A percentile compares a stretch with the other conserved stretches of the same genome.
Evolutionary conservation across 148 eudicot species (phyloP).

Genomic region (Vaccinium darrowii): DNA sequence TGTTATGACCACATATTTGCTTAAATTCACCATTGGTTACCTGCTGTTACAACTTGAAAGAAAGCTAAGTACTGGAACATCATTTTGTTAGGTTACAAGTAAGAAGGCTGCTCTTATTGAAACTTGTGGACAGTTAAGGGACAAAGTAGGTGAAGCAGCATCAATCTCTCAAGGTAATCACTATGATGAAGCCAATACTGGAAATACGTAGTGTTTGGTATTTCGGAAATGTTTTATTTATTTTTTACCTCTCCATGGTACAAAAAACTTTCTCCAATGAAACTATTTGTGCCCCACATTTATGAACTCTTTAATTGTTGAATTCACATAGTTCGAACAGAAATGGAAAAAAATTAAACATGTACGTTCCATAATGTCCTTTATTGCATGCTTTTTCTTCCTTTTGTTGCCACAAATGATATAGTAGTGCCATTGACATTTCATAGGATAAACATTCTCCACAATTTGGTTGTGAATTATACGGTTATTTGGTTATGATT

Average conservation of each 20-base stretch:
- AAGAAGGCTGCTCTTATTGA: slow-evolving; percentile 94
- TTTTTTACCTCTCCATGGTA: neutral
- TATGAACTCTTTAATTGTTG: neutral
- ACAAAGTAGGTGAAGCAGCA: slow-evolving; percentile 71
- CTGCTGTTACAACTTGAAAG: slow-evolving; percentile 1
- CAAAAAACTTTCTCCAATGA: neutral
- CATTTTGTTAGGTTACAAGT: slow-evolving; percentile 65
- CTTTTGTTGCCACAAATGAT: neutral
- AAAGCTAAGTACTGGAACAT: neutral
- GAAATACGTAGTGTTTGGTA: neutral
- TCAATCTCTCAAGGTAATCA: slow-evolving; percentile 70
- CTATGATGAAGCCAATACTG: neutral
- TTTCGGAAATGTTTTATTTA: neutral
- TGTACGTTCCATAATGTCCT: neutral
- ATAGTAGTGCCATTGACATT: neutral
- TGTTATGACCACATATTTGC: neutral
- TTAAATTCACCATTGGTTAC: neutral
- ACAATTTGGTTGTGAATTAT: neutral
- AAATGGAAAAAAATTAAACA: neutral
- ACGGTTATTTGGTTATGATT: no score
- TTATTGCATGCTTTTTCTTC: neutral
- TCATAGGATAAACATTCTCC: no score
- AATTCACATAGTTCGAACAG: neutral
- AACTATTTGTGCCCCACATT: neutral
- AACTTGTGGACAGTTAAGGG: slow-evolving; percentile 55